These are phyloP conservation scores for Silene coronaria DNA, from an alignment of 179 eudicot genomes.

Conservation along the genomic window DNA sequence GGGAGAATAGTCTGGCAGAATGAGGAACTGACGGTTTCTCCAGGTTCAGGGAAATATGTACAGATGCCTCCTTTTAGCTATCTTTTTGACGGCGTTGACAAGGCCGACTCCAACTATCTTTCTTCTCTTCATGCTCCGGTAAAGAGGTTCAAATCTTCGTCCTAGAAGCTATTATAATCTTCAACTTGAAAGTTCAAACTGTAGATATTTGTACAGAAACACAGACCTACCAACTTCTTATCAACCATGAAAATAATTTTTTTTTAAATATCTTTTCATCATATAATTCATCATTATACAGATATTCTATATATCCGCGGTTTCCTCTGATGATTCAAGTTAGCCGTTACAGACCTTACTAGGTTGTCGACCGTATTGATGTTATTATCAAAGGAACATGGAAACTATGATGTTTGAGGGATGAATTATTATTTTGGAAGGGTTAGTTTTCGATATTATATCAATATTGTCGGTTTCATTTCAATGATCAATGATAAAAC, in stretches of 20 bases:
- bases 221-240: neutral
- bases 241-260: neutral
- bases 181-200: constrained; percentile 1
- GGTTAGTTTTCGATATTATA: neutral
- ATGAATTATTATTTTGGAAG: neutral
- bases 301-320: neutral
- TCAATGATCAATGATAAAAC: neutral
- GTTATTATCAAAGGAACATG: neutral
- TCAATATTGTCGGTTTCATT: neutral
- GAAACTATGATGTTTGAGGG: neutral
- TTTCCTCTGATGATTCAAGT: neutral
- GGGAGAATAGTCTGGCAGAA: constrained; percentile 85
- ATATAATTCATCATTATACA: neutral
- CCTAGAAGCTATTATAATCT: constrained; percentile 15
- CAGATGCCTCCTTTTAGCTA: constrained; percentile 73
- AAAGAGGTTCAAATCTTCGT: constrained; percentile 36
- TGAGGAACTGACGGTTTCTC: constrained; percentile 52
- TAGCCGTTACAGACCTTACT: too few species aligned
- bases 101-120: constrained; percentile 56
- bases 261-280: neutral
- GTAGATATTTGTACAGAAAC: constrained; percentile 16
- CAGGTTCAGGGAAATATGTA: constrained; percentile 77
- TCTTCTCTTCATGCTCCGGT: constrained; percentile 83
- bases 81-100: constrained; percentile 71
- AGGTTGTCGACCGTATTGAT: neutral